Evolutionary conservation across 78 protist genomes (phyloP), one percentile per base, ranked within the genome.

Genomic region (Dictyostelium intermedium): DNA sequence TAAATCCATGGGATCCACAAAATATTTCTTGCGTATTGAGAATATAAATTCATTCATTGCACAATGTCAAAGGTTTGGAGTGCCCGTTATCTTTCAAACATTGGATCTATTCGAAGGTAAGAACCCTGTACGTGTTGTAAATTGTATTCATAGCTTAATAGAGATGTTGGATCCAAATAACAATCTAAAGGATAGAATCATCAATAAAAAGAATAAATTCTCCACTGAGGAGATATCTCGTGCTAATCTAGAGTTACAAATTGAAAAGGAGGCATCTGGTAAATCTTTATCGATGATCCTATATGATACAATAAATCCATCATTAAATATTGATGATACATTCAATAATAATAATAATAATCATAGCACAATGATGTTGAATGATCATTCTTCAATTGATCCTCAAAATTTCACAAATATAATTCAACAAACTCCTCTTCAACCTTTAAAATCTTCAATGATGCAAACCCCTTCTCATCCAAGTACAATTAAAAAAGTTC

Each of bases 41-140:
- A 87, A 87, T 80, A 87, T 87, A 23, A 61, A 56, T n/a, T 69
- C 83, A 30, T 87, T 87, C 70, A 78, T 87, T 34, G 0, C 16
- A 4, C 87, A 87, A 69, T 87, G 93, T 34, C 85, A 87, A 23
- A 63, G 23, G 14, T 5, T 87, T 23, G n/a, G 34, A 10, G 93
- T 87, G 35, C 93, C 85, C 25, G 45, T 80, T 23, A 32, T 87
- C 6, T 87, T 87, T 79, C 93, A 87, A 66, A 78, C 93, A 30
- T 39, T 87, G 73, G 93, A 87, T 87, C 20, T 87, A 23, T 87
- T 87, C 50, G 93, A 87, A 47, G 73, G 53, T 25, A 87, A 87
- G 70, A 87, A 87, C 50, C 87, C 93, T 2, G 85, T 74, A 6
- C 69, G 86, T n/a, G 93, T 87, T 6, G 93, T 87, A 39, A 69